Conservation (phyloP, 2,329 filamentous ascomycete species). For the Aspergillus fructus region DNA sequence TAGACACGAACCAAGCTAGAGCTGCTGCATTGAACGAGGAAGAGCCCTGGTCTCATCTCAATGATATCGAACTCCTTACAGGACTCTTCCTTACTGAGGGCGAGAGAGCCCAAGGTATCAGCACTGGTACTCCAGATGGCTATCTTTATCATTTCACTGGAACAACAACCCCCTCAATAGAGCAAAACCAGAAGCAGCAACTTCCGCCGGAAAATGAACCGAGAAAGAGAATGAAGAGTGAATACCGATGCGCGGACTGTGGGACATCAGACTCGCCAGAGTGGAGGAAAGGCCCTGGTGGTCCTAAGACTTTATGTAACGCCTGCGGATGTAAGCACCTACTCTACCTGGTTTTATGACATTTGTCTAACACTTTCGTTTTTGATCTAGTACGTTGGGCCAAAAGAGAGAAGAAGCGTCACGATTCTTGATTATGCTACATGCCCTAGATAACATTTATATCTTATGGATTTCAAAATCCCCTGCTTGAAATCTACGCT, state of each 20-base stretch:
- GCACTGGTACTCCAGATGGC: slow-evolving; percentile 78
- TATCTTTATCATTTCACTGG: slow-evolving; percentile 68
- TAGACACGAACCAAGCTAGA: slow-evolving; percentile 77
- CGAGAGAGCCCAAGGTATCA: slow-evolving; percentile 83
- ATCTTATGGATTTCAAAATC: background rate
- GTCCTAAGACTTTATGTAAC: slow-evolving; percentile 93
- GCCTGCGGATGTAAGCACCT: slow-evolving; percentile 72
- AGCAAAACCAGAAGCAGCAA: slow-evolving; percentile 15
- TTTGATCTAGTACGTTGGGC: slow-evolving; percentile 54
- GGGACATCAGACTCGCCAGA: slow-evolving; percentile 92
- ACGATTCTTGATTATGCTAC: slow-evolving; percentile 21
- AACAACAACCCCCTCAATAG: slow-evolving; percentile 35
- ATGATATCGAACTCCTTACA: slow-evolving; percentile 91
- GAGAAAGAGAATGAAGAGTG: slow-evolving; percentile 85
- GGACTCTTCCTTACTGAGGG: slow-evolving; percentile 84
- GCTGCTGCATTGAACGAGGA: slow-evolving; percentile 84
- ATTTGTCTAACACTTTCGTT: background rate
- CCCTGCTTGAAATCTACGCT: background rate
- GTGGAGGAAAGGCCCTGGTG: slow-evolving; percentile 91
- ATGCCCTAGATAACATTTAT: background rate
- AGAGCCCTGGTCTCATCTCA: slow-evolving; percentile 69
- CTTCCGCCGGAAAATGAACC: slow-evolving; percentile 64
- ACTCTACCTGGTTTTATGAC: background rate
- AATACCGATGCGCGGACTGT: slow-evolving; percentile 95
- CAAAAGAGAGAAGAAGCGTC: slow-evolving; percentile 74